These are phyloP conservation scores for Coemansia sp. DNA, from an alignment of 192 early-diverging fungal species.

Conservation along the genomic window DNA sequence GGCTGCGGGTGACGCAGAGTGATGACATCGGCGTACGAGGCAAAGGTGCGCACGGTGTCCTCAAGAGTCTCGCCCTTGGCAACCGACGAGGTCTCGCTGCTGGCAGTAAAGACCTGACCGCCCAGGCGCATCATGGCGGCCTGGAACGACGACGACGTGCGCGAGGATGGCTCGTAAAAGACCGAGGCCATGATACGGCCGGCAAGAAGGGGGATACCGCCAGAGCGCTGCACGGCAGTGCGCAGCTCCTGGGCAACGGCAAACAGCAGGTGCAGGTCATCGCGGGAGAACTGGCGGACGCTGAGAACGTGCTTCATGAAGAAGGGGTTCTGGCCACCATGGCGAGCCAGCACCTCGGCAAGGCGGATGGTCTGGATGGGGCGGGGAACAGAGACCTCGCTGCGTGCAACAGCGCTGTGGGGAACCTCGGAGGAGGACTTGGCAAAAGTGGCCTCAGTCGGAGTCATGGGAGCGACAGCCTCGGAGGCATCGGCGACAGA, in stretches of 20 bases:
- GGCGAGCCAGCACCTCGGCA: constrained; percentile 43
- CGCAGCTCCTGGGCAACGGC: constrained; percentile 97
- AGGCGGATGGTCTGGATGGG: constrained; percentile 8
- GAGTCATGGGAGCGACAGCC: background rate
- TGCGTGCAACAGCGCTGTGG: background rate
- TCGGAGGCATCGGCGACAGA: background rate
- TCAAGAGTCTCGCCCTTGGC: constrained; percentile 94
- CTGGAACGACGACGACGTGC: constrained; percentile 91
- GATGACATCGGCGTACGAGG: constrained; percentile 89
- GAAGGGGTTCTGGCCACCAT: constrained; percentile 65
- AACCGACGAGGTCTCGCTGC: constrained; percentile 80
- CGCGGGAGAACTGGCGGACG: constrained; percentile 87
- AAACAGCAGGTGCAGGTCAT: constrained; percentile 93
- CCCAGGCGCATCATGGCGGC: constrained; percentile 93
- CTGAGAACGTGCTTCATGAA: constrained; percentile 90
- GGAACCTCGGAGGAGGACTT: background rate
- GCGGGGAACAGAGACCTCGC: constrained; percentile 20
- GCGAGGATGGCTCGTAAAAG: constrained; percentile 96
- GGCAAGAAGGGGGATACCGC: constrained; percentile 75
- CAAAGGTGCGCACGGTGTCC: constrained; percentile 93
- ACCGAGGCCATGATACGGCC: constrained; percentile 92
- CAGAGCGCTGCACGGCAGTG: constrained; percentile 86
- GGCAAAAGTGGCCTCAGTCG: background rate
- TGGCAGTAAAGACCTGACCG: constrained; percentile 83
- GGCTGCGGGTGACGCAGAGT: constrained; percentile 90